Percentiles rank a stretch among this genome's conserved stretches.
Evolutionary conservation across 306 rosid species (phyloP).

Genomic region (Inga leiocalycina): DNA sequence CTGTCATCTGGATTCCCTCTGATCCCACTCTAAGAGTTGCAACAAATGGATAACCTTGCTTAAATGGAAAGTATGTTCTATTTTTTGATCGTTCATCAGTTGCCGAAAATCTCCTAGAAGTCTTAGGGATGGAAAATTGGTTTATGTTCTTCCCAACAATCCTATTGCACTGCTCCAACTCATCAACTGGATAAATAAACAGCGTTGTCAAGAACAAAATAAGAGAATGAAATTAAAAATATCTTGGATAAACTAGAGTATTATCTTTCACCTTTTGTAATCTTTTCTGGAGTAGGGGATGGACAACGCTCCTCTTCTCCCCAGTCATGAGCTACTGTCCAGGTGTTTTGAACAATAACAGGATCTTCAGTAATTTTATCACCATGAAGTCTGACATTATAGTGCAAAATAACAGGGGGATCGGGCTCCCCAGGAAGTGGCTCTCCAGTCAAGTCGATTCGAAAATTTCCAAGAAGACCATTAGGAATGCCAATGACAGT

Average conservation of each 20-base stretch:
- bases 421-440: conserved; percentile 98
- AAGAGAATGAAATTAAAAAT: background rate
- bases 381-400: conserved; percentile 95
- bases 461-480: conserved; percentile 89
- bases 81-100: conserved; percentile 55
- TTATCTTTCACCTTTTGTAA: conserved; percentile 62
- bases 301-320: conserved; percentile 99
- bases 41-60: conserved; percentile 91
- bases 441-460: conserved; percentile 87
- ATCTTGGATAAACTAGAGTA: background rate
- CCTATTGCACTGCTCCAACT: conserved; percentile 95
- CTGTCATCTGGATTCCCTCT: conserved; percentile 99
- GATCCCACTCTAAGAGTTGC: conserved; percentile 96
- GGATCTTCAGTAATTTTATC: conserved; percentile 96
- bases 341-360: conserved; percentile 94
- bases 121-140: conserved; percentile 36
- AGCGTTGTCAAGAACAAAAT: conserved; percentile 29
- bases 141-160: conserved; percentile 71
- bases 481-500: conserved; percentile 82
- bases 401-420: conserved; percentile 90
- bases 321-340: conserved; percentile 97
- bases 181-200: conserved; percentile 78
- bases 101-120: conserved; percentile 52
- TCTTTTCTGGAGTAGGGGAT: conserved; percentile 71
- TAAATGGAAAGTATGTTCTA: conserved; percentile 81